These are phyloP conservation scores for Globisporangium alternatum DNA, from an alignment of 352 stramenopile genomes.

Conservation along the genomic window DNA sequence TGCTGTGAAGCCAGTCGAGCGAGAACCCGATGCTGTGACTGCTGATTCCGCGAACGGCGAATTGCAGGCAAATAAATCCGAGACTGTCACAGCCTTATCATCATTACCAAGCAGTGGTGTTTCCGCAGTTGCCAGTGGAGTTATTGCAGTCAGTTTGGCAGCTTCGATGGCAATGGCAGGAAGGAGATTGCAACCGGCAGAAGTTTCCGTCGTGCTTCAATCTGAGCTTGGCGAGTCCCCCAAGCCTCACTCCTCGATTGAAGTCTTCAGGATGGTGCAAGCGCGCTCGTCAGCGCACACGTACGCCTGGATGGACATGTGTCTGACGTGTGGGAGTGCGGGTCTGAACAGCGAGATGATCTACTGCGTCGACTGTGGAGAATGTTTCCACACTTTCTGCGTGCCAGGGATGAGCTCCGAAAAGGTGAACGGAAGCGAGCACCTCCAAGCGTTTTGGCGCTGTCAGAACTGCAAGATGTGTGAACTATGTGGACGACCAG, in stretches of 20 bases:
- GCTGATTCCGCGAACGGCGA: neutral
- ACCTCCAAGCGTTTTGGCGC: slow-evolving; percentile 83
- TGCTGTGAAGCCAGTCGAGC: neutral
- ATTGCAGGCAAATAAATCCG: neutral
- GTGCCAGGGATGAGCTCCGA: slow-evolving; percentile 36
- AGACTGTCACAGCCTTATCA: neutral
- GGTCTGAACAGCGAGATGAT: slow-evolving; percentile 81
- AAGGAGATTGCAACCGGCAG: slow-evolving; percentile 1
- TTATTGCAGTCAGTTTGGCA: neutral
- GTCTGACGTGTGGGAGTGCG: slow-evolving; percentile 86
- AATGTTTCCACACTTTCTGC: slow-evolving; percentile 95
- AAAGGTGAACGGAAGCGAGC: slow-evolving; percentile 31
- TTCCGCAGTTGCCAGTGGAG: neutral
- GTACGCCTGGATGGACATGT: slow-evolving; percentile 92
- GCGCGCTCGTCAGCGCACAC: slow-evolving; percentile 76
- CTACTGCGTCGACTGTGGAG: slow-evolving; percentile 96
- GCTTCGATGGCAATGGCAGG: neutral
- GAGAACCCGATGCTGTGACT: neutral
- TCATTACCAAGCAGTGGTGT: neutral
- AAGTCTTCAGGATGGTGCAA: slow-evolving; percentile 71
- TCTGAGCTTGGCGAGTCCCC: slow-evolving; percentile 49
- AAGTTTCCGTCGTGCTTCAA: slow-evolving; percentile 39
- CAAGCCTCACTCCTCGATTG: slow-evolving; percentile 61
- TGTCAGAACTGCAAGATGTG: slow-evolving; percentile 97
- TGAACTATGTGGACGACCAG: slow-evolving; percentile 86